Evolutionary conservation across 2,329 filamentous ascomycete species (phyloP).

Genomic region (Aspergillus nomiae): DNA sequence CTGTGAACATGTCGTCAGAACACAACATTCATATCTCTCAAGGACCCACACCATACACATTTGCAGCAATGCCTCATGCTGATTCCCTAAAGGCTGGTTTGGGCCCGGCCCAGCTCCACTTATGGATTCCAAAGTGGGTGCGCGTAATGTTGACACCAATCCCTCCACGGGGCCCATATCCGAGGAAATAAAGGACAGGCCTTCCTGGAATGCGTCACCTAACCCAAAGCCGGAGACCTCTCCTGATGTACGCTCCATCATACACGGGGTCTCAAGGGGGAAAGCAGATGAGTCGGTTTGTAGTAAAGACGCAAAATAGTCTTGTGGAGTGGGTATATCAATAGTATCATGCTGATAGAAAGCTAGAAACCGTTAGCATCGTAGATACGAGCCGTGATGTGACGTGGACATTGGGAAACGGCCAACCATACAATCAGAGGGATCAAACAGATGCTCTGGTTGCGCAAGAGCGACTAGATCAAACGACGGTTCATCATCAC

Average conservation of each 20-base stretch:
- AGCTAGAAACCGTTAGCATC: background rate
- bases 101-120: background rate
- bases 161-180: background rate
- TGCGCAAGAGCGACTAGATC: background rate
- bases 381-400: background rate
- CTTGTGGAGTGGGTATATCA: background rate
- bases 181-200: background rate
- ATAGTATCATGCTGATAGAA: background rate
- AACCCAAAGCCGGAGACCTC: background rate
- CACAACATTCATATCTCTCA: background rate
- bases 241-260: background rate
- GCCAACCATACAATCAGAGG: background rate
- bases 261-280: background rate
- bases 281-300: background rate
- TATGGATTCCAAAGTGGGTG: background rate
- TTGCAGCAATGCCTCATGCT: slow-evolving; percentile 8
- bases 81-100: background rate
- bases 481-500: background rate
- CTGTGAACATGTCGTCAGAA: slow-evolving; percentile 20
- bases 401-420: background rate
- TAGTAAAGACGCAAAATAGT: background rate
- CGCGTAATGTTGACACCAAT: background rate
- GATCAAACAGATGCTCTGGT: background rate
- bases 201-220: background rate
- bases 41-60: slow-evolving; percentile 2